A percentile compares a stretch with the other conserved stretches of the same genome.
phyloP scores from a whole-genome alignment of 192 early-diverging fungal genomes.

The Umbelopsis sp. region DNA sequence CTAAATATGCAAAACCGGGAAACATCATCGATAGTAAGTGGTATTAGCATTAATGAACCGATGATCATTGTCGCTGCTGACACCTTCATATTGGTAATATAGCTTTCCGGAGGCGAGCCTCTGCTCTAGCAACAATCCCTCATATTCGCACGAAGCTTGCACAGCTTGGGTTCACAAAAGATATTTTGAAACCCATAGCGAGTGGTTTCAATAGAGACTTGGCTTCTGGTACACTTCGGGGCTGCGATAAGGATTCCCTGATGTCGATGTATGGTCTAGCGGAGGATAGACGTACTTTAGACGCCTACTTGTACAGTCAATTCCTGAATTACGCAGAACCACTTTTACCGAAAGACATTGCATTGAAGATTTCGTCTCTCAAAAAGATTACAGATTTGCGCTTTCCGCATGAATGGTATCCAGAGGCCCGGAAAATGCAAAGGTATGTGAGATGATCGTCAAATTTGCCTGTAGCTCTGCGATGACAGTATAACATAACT shows the following conservation, averaged over 20 bases:
- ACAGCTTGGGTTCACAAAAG: neutral
- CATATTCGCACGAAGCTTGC: neutral
- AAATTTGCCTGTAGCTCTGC: too few relatives aligned
- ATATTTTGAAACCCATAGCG: neutral
- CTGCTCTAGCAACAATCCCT: neutral
- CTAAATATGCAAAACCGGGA: too few relatives aligned
- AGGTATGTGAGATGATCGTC: constrained; percentile 43
- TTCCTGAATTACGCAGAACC: constrained; percentile 47
- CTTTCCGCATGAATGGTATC: constrained; percentile 81
- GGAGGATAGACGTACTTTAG: neutral
- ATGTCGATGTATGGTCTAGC: neutral
- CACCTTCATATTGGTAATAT: neutral
- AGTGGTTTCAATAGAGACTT: neutral
- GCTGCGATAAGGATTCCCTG: neutral
- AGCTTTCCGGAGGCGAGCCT: neutral
- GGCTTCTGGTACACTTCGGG: neutral
- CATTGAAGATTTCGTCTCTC: constrained; percentile 48
- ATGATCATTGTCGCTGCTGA: neutral
- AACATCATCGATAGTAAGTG: too few relatives aligned
- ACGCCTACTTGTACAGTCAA: constrained; percentile 36
- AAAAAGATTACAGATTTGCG: constrained; percentile 73
- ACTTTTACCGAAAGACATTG: constrained; percentile 37
- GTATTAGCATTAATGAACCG: too few relatives aligned
- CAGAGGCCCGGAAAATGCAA: constrained; percentile 70
- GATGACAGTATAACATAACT: too few relatives aligned